Percentiles rank a stretch among this genome's conserved stretches.
phyloP scores from a whole-genome alignment of 805 yeast genomes.

The Myxozyma lipomycoides region DNA sequence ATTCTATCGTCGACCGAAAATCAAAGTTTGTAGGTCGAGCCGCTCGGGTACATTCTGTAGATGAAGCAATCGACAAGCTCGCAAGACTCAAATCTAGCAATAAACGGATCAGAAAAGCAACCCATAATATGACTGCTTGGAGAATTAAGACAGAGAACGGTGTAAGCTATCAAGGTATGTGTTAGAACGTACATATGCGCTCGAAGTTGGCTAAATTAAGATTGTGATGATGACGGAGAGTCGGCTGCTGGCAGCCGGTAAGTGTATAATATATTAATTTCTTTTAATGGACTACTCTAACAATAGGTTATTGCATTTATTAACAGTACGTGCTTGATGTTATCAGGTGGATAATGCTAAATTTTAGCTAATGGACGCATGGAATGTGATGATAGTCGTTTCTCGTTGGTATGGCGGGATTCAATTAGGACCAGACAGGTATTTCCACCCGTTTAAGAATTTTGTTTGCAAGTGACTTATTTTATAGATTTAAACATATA shows the following conservation, averaged over 20 bases:
- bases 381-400: constrained; percentile 83
- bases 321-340: constrained; percentile 25
- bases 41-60: constrained; percentile 55
- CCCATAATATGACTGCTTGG: constrained; percentile 86
- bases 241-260: constrained; percentile 87
- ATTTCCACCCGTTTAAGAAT: background rate
- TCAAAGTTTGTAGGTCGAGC: constrained; percentile 83
- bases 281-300: background rate
- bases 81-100: constrained; percentile 46
- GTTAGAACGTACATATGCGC: background rate
- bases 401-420: constrained; percentile 92
- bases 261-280: constrained; percentile 30
- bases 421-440: constrained; percentile 79
- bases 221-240: constrained; percentile 96
- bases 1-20: constrained; percentile 74
- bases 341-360: background rate
- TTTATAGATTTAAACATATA: constrained; percentile 78
- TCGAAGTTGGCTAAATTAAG: constrained; percentile 36
- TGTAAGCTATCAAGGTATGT: constrained; percentile 48
- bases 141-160: constrained; percentile 57
- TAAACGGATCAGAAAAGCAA: constrained; percentile 59
- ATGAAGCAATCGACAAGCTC: constrained; percentile 58
- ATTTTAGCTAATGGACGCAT: constrained; percentile 48
- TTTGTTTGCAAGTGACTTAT: background rate
- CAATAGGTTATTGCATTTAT: constrained; percentile 27